phyloP scores from a whole-genome alignment of 2,329 filamentous ascomycete genomes.

The Ophiosphaerella herpotricha region DNA sequence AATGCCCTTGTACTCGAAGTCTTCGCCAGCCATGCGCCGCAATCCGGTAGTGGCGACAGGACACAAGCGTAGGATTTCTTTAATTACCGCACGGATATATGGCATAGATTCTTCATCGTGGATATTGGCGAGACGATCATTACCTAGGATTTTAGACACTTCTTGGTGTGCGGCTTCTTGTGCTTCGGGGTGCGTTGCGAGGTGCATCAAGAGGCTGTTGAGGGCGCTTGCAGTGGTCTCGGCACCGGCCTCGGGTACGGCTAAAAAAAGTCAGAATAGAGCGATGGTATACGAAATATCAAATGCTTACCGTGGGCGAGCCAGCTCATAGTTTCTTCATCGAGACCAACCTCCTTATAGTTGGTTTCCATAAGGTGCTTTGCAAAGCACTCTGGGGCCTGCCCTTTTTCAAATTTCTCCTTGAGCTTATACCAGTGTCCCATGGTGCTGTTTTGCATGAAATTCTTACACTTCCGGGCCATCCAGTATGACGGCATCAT shows the following conservation, averaged over 20 bases:
- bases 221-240: constrained; percentile 38
- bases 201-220: constrained; percentile 17
- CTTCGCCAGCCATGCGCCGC: constrained; percentile 30
- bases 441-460: constrained; percentile 10
- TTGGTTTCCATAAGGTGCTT: constrained; percentile 17
- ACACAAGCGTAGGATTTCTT: constrained; percentile 34
- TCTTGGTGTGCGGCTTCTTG: constrained; percentile 15
- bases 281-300: neutral
- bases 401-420: constrained; percentile 8
- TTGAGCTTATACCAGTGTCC: constrained; percentile 16
- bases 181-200: constrained; percentile 14
- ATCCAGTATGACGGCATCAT: constrained; percentile 10
- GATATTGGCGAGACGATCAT: constrained; percentile 3
- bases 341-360: constrained; percentile 37
- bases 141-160: constrained; percentile 11
- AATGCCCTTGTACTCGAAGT: constrained; percentile 37
- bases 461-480: neutral
- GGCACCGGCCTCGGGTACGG: constrained; percentile 39
- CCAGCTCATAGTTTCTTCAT: constrained; percentile 23
- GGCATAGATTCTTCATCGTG: constrained; percentile 12
- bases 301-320: constrained; percentile 22
- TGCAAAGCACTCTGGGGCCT: constrained; percentile 24
- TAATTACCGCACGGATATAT: constrained; percentile 40
- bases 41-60: constrained; percentile 21
- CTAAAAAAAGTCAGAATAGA: neutral